Percentiles rank a stretch among this genome's conserved stretches.
Conservation (phyloP, 2,329 filamentous ascomycete genomes). For the Saccharata proteae region DNA sequence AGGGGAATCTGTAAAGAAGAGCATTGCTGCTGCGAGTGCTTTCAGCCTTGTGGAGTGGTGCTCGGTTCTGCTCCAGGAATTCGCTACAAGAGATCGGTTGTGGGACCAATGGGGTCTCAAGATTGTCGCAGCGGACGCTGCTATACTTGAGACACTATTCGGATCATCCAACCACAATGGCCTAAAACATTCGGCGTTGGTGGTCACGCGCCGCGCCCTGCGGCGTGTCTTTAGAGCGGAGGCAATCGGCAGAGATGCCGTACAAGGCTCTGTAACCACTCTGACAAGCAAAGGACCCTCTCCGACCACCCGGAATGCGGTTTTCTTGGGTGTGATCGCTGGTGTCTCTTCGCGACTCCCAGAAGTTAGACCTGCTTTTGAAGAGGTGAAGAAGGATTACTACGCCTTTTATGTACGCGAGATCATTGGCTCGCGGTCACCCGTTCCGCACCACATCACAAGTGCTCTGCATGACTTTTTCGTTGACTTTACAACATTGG, state of each 20-base stretch:
- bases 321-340: conserved; percentile 73
- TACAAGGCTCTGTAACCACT: conserved; percentile 50
- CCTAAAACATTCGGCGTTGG: conserved; percentile 60
- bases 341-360: conserved; percentile 70
- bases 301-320: conserved; percentile 56
- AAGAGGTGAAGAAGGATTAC: conserved; percentile 56
- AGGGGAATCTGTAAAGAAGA: conserved; percentile 61
- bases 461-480: conserved; percentile 75
- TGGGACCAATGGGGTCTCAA: conserved; percentile 56
- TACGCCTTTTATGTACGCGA: conserved; percentile 78
- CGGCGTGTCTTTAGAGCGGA: conserved; percentile 56
- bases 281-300: conserved; percentile 58
- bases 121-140: conserved; percentile 56
- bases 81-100: conserved; percentile 44
- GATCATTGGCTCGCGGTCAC: conserved; percentile 64
- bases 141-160: conserved; percentile 66
- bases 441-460: conserved; percentile 60
- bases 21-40: conserved; percentile 66
- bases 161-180: conserved; percentile 42
- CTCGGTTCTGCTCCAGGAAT: conserved; percentile 61
- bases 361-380: conserved; percentile 49
- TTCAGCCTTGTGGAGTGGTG: conserved; percentile 91
- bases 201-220: conserved; percentile 67
- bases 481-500: conserved; percentile 54
- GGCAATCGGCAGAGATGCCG: conserved; percentile 45